A percentile compares a stretch with the other conserved stretches of the same genome.
These are phyloP conservation scores for Linum tenue DNA, from an alignment of 345 rosid genomes.

Conservation along the genomic window DNA sequence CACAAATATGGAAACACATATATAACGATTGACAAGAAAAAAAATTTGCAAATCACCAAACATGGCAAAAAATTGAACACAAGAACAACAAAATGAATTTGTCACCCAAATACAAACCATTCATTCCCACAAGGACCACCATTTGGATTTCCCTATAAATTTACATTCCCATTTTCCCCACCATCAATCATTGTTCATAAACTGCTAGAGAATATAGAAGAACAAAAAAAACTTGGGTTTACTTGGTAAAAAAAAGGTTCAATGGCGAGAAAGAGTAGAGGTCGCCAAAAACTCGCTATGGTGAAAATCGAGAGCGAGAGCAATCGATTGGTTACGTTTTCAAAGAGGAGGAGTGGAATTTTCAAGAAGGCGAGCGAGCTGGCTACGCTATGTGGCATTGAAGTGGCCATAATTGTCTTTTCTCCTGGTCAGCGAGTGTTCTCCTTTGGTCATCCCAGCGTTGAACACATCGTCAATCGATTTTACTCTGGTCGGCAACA, in stretches of 20 bases:
- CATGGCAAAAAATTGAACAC: too few relatives aligned
- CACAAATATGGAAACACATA: too few relatives aligned
- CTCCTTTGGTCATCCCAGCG: constrained; percentile 8
- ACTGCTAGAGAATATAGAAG: background rate
- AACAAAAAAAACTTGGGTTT: background rate
- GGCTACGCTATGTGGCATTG: constrained; percentile 6
- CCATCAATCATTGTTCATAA: too few relatives aligned
- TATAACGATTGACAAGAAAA: too few relatives aligned
- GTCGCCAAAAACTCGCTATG: constrained; percentile 14
- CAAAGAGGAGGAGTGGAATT: constrained; percentile 5
- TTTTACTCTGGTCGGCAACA: background rate
- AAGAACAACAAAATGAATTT: too few relatives aligned
- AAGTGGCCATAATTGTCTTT: constrained; percentile 5
- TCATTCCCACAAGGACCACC: too few relatives aligned
- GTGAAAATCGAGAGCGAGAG: constrained; percentile 13
- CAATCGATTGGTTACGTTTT: constrained; percentile 12
- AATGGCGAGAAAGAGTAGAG: constrained; percentile 15
- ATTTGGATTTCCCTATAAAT: too few relatives aligned
- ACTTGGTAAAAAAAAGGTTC: background rate
- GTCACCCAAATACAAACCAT: too few relatives aligned
- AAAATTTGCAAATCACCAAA: too few relatives aligned
- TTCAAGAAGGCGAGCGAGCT: constrained; percentile 12
- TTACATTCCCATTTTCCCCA: too few relatives aligned
- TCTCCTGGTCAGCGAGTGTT: constrained; percentile 8
- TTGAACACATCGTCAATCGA: background rate